Percentiles rank a stretch among this genome's conserved stretches.
Conservation (phyloP, 2,329 filamentous ascomycete genomes). For the Rachicladosporium sp. region DNA sequence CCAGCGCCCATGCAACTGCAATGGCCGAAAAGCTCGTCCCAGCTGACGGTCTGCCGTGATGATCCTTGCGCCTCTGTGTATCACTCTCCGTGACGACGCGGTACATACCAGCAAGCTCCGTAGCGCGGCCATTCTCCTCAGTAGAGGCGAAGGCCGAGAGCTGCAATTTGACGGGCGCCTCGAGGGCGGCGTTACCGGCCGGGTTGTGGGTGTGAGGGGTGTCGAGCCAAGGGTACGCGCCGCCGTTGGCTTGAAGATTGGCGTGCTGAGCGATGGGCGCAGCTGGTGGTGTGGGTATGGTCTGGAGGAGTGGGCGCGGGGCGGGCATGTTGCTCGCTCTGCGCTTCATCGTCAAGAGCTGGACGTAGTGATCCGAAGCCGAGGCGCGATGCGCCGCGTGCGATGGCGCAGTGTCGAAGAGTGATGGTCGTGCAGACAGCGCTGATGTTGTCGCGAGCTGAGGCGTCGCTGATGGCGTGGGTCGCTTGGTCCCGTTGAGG, state of each 20-base stretch:
- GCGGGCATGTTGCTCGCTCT: too few species aligned
- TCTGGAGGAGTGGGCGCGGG: too few species aligned
- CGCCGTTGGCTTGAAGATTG: constrained; percentile 14
- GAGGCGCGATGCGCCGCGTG: constrained; percentile 1
- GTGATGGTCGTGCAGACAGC: constrained; percentile 1
- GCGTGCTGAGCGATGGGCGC: neutral
- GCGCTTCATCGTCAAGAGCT: too few species aligned
- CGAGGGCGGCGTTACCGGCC: neutral
- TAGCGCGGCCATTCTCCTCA: too few species aligned
- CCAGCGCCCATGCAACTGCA: too few species aligned
- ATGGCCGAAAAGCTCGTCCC: too few species aligned
- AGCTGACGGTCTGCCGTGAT: constrained; percentile 2
- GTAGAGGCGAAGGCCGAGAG: neutral
- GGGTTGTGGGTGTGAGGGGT: neutral
- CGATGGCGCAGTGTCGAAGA: constrained; percentile 4
- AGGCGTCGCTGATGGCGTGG: neutral
- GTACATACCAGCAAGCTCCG: too few species aligned
- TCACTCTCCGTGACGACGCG: constrained; percentile 5
- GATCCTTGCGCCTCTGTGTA: constrained; percentile 3
- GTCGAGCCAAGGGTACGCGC: constrained; percentile 14
- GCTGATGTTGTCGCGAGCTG: constrained; percentile 1
- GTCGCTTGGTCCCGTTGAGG: neutral
- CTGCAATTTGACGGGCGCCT: neutral
- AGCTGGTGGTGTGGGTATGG: neutral
- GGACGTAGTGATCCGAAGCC: neutral